Evolutionary conservation across 306 rosid genomes (phyloP).

Genomic region (Psophocarpus tetragonolobus): DNA sequence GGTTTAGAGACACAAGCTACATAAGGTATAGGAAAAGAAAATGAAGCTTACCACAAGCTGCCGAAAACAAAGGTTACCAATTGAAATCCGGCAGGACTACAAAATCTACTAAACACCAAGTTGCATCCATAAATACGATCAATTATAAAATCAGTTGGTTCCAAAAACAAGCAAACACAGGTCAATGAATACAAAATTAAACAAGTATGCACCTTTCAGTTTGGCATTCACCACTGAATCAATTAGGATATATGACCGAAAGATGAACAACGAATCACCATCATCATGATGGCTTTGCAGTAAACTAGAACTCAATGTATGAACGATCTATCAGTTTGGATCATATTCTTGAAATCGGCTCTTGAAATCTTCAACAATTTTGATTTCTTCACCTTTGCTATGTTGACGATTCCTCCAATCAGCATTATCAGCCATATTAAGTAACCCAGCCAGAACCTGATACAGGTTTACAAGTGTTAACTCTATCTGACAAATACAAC

Average conservation of each 20-base stretch:
- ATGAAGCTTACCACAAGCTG: conserved; percentile 32
- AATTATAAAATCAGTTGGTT: conserved; percentile 15
- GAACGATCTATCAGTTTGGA: conserved; percentile 60
- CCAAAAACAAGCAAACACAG: conserved; percentile 26
- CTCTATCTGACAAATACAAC: conserved; percentile 7
- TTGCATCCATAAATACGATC: background rate
- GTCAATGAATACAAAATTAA: conserved; percentile 6
- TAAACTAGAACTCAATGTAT: background rate
- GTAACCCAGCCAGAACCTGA: conserved; percentile 93
- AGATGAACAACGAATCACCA: conserved; percentile 16
- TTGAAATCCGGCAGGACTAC: background rate
- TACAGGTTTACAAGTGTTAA: conserved; percentile 32
- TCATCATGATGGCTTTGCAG: background rate
- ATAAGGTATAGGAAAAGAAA: conserved; percentile 7
- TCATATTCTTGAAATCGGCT: conserved; percentile 73
- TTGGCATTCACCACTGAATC: conserved; percentile 22
- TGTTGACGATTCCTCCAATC: conserved; percentile 82
- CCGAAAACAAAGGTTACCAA: background rate
- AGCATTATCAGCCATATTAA: conserved; percentile 84
- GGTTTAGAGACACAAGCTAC: conserved; percentile 8
- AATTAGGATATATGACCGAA: conserved; percentile 18
- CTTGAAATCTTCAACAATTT: conserved; percentile 71
- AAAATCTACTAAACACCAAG: conserved; percentile 31
- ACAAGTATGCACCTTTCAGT: conserved; percentile 34
- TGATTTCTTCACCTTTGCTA: conserved; percentile 81